Evolutionary conservation across 1,139 yeast species (phyloP).

Genomic region (Yamadazyma pseudoaaseri): DNA sequence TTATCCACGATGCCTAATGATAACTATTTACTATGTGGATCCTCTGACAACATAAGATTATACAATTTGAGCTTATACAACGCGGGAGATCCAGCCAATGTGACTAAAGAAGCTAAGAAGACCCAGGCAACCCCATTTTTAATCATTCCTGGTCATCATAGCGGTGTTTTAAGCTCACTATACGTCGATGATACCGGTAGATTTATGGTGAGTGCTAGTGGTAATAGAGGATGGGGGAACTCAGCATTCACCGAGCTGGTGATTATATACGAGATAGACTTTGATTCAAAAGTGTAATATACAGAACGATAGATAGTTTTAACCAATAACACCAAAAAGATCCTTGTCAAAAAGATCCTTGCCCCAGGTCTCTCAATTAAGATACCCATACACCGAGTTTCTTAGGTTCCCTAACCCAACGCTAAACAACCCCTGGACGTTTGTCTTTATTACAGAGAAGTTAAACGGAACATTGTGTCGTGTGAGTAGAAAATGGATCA

Average conservation of each 20-base stretch:
- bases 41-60: slow-evolving; percentile 83
- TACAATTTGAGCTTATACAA: slow-evolving; percentile 68
- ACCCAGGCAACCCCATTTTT: slow-evolving; percentile 54
- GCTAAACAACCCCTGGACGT: slow-evolving; percentile 14
- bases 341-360: too few relatives aligned
- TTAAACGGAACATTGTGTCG: slow-evolving; percentile 11
- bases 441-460: background rate
- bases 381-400: slow-evolving; percentile 21
- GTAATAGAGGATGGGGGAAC: slow-evolving; percentile 92
- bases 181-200: slow-evolving; percentile 83
- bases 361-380: too few relatives aligned
- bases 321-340: too few relatives aligned
- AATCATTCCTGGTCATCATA: slow-evolving; percentile 64
- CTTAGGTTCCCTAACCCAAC: slow-evolving; percentile 35
- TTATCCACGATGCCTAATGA: slow-evolving; percentile 80
- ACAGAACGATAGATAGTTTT: background rate
- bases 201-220: slow-evolving; percentile 88
- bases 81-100: slow-evolving; percentile 22
- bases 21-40: slow-evolving; percentile 79
- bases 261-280: slow-evolving; percentile 72
- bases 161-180: slow-evolving; percentile 56
- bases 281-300: slow-evolving; percentile 15
- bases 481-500: slow-evolving; percentile 35
- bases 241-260: slow-evolving; percentile 77
- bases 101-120: slow-evolving; percentile 21